Evolutionary conservation across 2,329 filamentous ascomycete genomes (phyloP).

Genomic region (Ustilaginoidea virens): DNA sequence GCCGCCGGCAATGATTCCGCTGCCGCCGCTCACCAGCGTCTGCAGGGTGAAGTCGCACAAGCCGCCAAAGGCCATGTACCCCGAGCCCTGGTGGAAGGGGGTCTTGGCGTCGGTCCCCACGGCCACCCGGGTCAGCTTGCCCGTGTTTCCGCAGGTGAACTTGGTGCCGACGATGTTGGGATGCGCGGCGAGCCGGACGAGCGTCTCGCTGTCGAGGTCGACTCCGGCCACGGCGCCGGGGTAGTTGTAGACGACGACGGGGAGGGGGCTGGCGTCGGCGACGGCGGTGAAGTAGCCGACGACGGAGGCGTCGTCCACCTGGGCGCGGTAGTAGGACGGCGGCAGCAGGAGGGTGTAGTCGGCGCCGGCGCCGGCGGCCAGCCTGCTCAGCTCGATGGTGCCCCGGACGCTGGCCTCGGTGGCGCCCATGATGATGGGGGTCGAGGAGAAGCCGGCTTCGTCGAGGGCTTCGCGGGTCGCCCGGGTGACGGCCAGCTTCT

Average conservation of each 20-base stretch:
- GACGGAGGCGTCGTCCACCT: constrained; percentile 59
- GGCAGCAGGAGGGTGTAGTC: constrained; percentile 71
- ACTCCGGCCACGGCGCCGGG: constrained; percentile 75
- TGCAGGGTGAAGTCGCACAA: constrained; percentile 80
- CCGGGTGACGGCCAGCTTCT: constrained; percentile 59
- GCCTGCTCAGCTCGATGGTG: constrained; percentile 59
- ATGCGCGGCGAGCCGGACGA: constrained; percentile 66
- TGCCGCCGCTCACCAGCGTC: constrained; percentile 63
- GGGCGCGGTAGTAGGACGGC: constrained; percentile 68
- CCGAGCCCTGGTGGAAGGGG: constrained; percentile 38
- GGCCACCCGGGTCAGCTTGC: constrained; percentile 74
- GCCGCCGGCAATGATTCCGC: constrained; percentile 71
- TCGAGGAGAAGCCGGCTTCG: constrained; percentile 57
- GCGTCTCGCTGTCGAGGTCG: constrained; percentile 77
- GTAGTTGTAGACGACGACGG: constrained; percentile 84
- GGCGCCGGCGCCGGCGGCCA: constrained; percentile 52
- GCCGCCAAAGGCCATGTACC: constrained; percentile 77
- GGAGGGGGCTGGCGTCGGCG: constrained; percentile 59
- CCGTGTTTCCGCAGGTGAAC: constrained; percentile 84
- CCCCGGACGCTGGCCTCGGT: constrained; percentile 69
- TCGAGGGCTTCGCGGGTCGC: constrained; percentile 73
- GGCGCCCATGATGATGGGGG: constrained; percentile 72
- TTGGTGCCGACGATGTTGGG: constrained; percentile 79
- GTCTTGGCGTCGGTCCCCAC: constrained; percentile 56
- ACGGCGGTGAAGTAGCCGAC: constrained; percentile 61